Evolutionary conservation across 2,329 filamentous ascomycete genomes (phyloP).

Genomic region (Aschersonia sp.): DNA sequence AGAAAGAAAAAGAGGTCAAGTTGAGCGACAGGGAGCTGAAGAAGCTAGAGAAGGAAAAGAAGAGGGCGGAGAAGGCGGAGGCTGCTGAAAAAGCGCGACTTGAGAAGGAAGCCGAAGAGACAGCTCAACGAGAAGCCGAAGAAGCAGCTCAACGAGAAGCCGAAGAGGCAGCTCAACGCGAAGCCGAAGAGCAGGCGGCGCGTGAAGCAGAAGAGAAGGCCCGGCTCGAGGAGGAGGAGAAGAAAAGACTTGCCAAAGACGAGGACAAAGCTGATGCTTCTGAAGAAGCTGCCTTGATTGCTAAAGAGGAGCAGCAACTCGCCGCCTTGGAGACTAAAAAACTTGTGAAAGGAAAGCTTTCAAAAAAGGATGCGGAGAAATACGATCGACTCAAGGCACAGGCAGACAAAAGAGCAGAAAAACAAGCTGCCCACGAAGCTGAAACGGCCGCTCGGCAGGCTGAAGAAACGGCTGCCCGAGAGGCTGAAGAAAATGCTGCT

Average conservation of each 20-base stretch:
- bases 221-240: constrained; percentile 18
- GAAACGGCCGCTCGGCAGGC: neutral
- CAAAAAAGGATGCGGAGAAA: constrained; percentile 31
- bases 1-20: constrained; percentile 19
- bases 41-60: constrained; percentile 23
- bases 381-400: constrained; percentile 21
- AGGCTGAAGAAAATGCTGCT: constrained; percentile 15
- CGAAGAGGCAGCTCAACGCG: constrained; percentile 14
- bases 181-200: constrained; percentile 14
- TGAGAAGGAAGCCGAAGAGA: constrained; percentile 11
- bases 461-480: constrained; percentile 19
- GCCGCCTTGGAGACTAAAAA: neutral
- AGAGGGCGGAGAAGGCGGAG: constrained; percentile 30
- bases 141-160: constrained; percentile 14
- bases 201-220: constrained; percentile 11
- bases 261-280: constrained; percentile 32
- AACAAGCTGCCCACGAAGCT: constrained; percentile 20
- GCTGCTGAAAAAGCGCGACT: constrained; percentile 21
- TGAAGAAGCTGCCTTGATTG: too few relatives aligned
- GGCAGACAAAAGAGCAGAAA: constrained; percentile 20
- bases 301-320: too few relatives aligned
- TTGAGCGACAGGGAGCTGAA: constrained; percentile 15
- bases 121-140: constrained; percentile 14
- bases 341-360: constrained; percentile 23
- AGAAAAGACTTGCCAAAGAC: constrained; percentile 10